These are phyloP conservation scores for Sorghum bicolor DNA, from an alignment of 176 grass and related monocot species.

Conservation along the genomic window Sorghum_bicolor_NCBIv3 NC_012874.2:66924501-66925000, in stretches of 20 bases:
- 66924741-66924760: not conserved
- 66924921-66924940: not conserved
- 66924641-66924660: too few relatives aligned
- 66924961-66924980: not conserved
- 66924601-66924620: too few relatives aligned
- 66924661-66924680: too few relatives aligned
- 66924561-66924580: too few relatives aligned
- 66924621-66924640: too few relatives aligned
- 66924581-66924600: too few relatives aligned
- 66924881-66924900: not conserved
- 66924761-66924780: not conserved
- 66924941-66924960: not conserved
- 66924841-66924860: not conserved
- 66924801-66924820: not conserved
- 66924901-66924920: not conserved
- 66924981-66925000: not conserved
- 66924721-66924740: not conserved
- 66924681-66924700: too few relatives aligned
- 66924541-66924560: too few relatives aligned
- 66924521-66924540: too few relatives aligned
- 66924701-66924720: not conserved
- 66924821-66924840: not conserved
- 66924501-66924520: too few relatives aligned
- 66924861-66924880: not conserved
- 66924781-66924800: not conserved